phyloP scores from a whole-genome alignment of 306 rosid genomes.

The Sophora flavescens region DNA sequence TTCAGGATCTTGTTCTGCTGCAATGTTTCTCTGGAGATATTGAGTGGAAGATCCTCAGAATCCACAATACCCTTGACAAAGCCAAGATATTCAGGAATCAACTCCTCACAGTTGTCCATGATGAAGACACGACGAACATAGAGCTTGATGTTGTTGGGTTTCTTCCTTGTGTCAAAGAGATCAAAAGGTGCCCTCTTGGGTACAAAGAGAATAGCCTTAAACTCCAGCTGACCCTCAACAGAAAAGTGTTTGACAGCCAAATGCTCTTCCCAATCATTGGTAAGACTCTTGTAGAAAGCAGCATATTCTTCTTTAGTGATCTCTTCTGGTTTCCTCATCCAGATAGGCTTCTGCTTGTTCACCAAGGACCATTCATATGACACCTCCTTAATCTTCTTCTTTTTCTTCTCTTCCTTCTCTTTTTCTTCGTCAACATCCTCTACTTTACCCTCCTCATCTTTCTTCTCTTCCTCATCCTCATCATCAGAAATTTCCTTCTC shows the following conservation, averaged over 20 bases:
- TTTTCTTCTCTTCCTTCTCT: slow-evolving; percentile 87
- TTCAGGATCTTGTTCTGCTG: slow-evolving; percentile 89
- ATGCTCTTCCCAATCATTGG: slow-evolving; percentile 93
- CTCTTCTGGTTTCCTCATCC: slow-evolving; percentile 97
- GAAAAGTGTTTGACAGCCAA: slow-evolving; percentile 89
- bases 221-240: slow-evolving; percentile 90
- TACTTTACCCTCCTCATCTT: slow-evolving; percentile 89
- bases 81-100: slow-evolving; percentile 82
- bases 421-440: slow-evolving; percentile 91
- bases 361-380: slow-evolving; percentile 87
- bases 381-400: slow-evolving; percentile 86
- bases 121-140: slow-evolving; percentile 88
- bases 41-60: slow-evolving; percentile 90
- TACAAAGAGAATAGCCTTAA: slow-evolving; percentile 84
- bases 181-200: slow-evolving; percentile 95
- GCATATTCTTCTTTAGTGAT: slow-evolving; percentile 80
- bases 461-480: slow-evolving; percentile 90
- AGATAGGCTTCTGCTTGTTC: slow-evolving; percentile 91
- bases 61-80: slow-evolving; percentile 91
- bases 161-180: slow-evolving; percentile 87
- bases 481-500: slow-evolving; percentile 93
- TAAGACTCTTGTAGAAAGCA: slow-evolving; percentile 84
- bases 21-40: slow-evolving; percentile 80
- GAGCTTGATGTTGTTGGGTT: slow-evolving; percentile 89
- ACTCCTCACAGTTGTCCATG: slow-evolving; percentile 94